These are phyloP conservation scores for Debaryomyces tyrocola DNA, from an alignment of 805 yeast species.

Conservation along the genomic window DNA sequence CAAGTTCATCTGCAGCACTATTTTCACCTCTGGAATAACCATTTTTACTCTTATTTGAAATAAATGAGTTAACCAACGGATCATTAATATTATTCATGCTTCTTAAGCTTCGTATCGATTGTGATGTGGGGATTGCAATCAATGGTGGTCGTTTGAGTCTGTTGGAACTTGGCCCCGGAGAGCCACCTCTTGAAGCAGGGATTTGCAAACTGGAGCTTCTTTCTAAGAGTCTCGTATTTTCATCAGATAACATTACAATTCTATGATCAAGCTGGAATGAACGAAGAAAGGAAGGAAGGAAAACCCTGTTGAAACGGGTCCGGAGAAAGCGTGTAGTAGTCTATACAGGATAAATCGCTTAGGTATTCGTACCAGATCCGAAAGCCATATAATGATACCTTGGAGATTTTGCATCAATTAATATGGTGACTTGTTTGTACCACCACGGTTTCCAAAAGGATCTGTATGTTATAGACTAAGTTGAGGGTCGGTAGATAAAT, in stretches of 20 bases:
- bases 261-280: too few species aligned
- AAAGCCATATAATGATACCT: too few species aligned
- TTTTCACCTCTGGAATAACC: not conserved
- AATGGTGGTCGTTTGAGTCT: slow-evolving; percentile 22
- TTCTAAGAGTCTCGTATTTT: slow-evolving; percentile 6
- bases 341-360: too few species aligned
- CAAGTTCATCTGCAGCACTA: slow-evolving; percentile 5
- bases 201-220: not conserved
- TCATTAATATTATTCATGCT: slow-evolving; percentile 16
- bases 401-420: too few species aligned
- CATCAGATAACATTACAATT: slow-evolving; percentile 5
- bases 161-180: not conserved
- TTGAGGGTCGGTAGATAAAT: too few species aligned
- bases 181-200: not conserved
- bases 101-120: slow-evolving; percentile 20
- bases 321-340: too few species aligned
- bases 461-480: too few species aligned
- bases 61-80: slow-evolving; percentile 15
- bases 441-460: too few species aligned
- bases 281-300: too few species aligned
- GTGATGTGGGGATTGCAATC: slow-evolving; percentile 26
- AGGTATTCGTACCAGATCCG: too few species aligned
- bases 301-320: too few species aligned
- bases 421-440: too few species aligned
- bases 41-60: slow-evolving; percentile 1